phyloP scores from a whole-genome alignment of 805 yeast genomes.

The Yamadazyma ubonensis region DNA sequence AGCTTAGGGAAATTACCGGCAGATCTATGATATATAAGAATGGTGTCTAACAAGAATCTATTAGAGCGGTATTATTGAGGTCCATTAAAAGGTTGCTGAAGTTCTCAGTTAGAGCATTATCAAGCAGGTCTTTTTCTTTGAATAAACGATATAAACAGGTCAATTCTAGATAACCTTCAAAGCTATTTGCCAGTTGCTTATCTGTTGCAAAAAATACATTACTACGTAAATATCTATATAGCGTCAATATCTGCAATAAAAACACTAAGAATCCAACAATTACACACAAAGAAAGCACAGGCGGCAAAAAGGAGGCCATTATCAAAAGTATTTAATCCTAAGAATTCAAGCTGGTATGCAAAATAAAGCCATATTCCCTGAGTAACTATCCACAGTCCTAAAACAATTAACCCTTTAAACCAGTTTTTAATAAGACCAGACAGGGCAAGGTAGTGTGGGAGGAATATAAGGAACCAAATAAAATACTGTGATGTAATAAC shows the following conservation, averaged over 20 bases:
- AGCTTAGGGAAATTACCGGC: no score
- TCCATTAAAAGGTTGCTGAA: no score
- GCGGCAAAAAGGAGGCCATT: slow-evolving; percentile 59
- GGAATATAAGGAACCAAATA: slow-evolving; percentile 85
- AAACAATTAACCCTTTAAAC: slow-evolving; percentile 39
- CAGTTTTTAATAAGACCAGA: slow-evolving; percentile 31
- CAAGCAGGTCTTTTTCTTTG: no score
- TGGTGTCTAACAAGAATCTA: no score
- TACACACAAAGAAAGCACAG: slow-evolving; percentile 56
- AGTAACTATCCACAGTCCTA: slow-evolving; percentile 61
- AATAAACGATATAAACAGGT: no score
- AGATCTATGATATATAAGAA: no score
- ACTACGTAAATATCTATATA: no score
- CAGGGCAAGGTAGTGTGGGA: slow-evolving; percentile 67
- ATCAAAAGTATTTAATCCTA: slow-evolving; percentile 64
- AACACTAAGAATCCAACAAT: slow-evolving; percentile 58
- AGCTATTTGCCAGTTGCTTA: no score
- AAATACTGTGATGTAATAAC: slow-evolving; percentile 94
- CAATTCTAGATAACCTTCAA: no score
- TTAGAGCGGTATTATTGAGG: no score
- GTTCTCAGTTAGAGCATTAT: no score
- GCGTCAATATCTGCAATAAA: slow-evolving; percentile 42
- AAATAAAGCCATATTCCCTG: slow-evolving; percentile 78
- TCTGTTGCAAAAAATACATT: no score
- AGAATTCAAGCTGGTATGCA: slow-evolving; percentile 79